Percentiles rank a stretch among this genome's conserved stretches.
Conservation (phyloP, 2,329 filamentous ascomycete genomes). For the Setomelanomma holmii region DNA sequence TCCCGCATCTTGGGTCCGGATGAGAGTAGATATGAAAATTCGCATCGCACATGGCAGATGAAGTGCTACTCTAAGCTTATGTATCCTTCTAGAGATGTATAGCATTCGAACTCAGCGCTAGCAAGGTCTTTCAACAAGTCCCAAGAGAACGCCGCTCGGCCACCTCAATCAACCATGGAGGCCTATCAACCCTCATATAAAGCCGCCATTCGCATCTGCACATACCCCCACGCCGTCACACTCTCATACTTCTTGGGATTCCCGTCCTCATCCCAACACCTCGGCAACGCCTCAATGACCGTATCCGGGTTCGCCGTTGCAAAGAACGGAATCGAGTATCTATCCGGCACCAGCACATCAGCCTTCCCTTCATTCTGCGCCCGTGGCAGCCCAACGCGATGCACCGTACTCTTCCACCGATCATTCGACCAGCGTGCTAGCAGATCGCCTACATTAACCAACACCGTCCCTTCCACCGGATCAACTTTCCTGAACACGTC, state of each 20-base stretch:
- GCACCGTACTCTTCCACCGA: constrained; percentile 47
- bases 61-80: too few species aligned
- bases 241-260: constrained; percentile 49
- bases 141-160: too few species aligned
- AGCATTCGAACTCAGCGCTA: too few species aligned
- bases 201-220: constrained; percentile 30
- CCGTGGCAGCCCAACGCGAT: constrained; percentile 46
- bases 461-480: constrained; percentile 40
- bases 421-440: constrained; percentile 50
- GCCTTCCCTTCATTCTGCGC: constrained; percentile 3
- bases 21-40: too few species aligned
- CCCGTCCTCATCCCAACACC: constrained; percentile 33
- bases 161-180: too few species aligned
- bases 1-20: constrained; percentile 16
- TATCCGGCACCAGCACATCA: constrained; percentile 35
- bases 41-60: too few species aligned
- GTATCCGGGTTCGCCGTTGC: constrained; percentile 48
- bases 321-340: constrained; percentile 54
- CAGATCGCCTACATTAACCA: constrained; percentile 52
- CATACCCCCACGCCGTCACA: constrained; percentile 48
- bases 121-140: too few species aligned
- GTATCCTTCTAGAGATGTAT: too few species aligned
- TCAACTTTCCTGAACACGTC: constrained; percentile 39
- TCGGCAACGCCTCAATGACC: constrained; percentile 47
- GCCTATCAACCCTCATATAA: constrained; percentile 18